Percentiles rank a stretch among this genome's conserved stretches.
phyloP scores from a whole-genome alignment of 306 rosid genomes.

The Prunus kanzakura region DNA sequence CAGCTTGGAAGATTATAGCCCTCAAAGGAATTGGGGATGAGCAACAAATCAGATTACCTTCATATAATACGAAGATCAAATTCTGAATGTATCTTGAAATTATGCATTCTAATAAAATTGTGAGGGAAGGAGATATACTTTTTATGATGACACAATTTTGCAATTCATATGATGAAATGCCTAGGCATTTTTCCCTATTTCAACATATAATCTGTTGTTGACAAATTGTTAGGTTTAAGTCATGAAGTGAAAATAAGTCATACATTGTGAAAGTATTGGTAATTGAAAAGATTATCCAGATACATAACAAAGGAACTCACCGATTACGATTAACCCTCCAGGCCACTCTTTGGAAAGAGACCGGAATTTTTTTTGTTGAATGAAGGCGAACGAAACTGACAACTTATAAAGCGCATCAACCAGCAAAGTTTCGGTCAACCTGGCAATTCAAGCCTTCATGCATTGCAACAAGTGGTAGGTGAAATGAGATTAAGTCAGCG shows the following conservation, averaged over 20 bases:
- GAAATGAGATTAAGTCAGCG: not conserved
- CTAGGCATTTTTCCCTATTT: not conserved
- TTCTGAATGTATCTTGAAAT: not conserved
- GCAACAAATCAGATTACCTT: not conserved
- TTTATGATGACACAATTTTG: not conserved
- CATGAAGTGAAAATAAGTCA: not conserved
- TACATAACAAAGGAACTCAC: constrained; percentile 21
- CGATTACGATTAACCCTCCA: not conserved
- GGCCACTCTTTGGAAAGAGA: not conserved
- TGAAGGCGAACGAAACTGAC: not conserved
- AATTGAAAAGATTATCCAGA: not conserved
- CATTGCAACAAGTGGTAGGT: constrained; percentile 24
- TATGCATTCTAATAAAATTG: not conserved
- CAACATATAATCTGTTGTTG: not conserved
- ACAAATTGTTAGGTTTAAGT: not conserved
- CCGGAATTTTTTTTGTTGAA: not conserved
- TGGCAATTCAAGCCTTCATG: constrained; percentile 12
- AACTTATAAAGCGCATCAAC: constrained; percentile 9
- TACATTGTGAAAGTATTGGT: not conserved
- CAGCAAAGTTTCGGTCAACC: not conserved
- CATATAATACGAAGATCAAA: not conserved
- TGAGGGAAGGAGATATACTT: not conserved
- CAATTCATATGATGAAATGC: constrained; percentile 5
- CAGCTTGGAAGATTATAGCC: not conserved
- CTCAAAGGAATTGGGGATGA: not conserved